A percentile compares a stretch with the other conserved stretches of the same genome.
Conservation (phyloP, 2,329 filamentous ascomycete species). For the Penicillium sp. region DNA sequence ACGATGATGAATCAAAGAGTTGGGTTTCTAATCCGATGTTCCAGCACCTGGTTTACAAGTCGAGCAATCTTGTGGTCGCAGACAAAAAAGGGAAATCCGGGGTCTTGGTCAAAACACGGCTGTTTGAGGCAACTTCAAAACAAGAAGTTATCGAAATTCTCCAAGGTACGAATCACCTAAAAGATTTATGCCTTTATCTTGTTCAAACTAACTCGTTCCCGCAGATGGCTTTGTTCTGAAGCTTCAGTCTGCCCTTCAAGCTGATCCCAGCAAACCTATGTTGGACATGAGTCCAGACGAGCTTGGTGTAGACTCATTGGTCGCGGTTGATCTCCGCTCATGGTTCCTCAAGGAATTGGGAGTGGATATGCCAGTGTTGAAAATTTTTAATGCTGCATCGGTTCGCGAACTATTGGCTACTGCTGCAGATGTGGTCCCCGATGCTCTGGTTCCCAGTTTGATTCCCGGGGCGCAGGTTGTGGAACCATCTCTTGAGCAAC, state of each 20-base stretch:
- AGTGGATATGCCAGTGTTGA: slow-evolving; percentile 27
- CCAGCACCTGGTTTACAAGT: slow-evolving; percentile 22
- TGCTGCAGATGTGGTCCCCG: slow-evolving; percentile 11
- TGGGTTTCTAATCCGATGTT: slow-evolving; percentile 25
- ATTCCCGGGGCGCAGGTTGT: not conserved
- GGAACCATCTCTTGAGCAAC: not conserved
- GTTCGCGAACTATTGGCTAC: slow-evolving; percentile 18
- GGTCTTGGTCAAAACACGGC: slow-evolving; percentile 12
- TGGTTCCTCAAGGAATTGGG: slow-evolving; percentile 27
- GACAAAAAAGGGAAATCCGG: slow-evolving; percentile 18
- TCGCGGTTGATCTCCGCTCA: slow-evolving; percentile 28
- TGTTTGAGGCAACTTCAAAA: slow-evolving; percentile 17
- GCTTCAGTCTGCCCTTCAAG: slow-evolving; percentile 19
- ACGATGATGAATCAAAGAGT: slow-evolving; percentile 24
- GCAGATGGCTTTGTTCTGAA: slow-evolving; percentile 19
- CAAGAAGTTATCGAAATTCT: slow-evolving; percentile 14
- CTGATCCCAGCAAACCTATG: slow-evolving; percentile 15
- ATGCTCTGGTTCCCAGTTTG: slow-evolving; percentile 14
- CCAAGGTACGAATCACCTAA: slow-evolving; percentile 10
- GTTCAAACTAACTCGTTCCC: not conserved
- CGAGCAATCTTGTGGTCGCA: slow-evolving; percentile 6
- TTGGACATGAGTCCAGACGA: slow-evolving; percentile 21
- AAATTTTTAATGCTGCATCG: slow-evolving; percentile 25
- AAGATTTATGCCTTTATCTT: not conserved
- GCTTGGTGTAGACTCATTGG: slow-evolving; percentile 27